Conservation (phyloP, 192 early-diverging fungal genomes). For the Diversispora eburnea region DNA sequence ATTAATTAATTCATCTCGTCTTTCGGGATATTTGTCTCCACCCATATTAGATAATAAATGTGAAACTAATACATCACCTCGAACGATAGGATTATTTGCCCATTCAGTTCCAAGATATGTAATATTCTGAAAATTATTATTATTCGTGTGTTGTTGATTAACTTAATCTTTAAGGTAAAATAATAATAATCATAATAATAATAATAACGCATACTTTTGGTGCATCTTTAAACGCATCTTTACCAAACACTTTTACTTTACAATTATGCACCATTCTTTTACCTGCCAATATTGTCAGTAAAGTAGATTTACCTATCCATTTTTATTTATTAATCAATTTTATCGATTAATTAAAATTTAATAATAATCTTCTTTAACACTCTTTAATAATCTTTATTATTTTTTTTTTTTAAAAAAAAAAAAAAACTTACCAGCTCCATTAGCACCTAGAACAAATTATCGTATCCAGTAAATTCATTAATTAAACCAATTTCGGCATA, state of each 20-base stretch:
- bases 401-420: too few relatives aligned
- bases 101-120: constrained; percentile 82
- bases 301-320: constrained; percentile 57
- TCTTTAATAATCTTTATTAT: too few relatives aligned
- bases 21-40: constrained; percentile 56
- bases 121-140: constrained; percentile 44
- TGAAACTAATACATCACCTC: constrained; percentile 64
- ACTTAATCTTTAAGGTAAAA: constrained; percentile 9
- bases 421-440: constrained; percentile 2
- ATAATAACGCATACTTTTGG: constrained; percentile 39
- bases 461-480: not conserved
- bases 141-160: not conserved
- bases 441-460: constrained; percentile 15
- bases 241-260: constrained; percentile 56
- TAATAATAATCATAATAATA: not conserved
- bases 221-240: constrained; percentile 62
- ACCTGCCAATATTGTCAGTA: constrained; percentile 67
- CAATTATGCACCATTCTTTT: constrained; percentile 56
- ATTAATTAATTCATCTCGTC: constrained; percentile 55
- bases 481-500: not conserved
- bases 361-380: too few relatives aligned
- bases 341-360: too few relatives aligned
- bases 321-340: too few relatives aligned
- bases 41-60: constrained; percentile 63
- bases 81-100: constrained; percentile 68